Evolutionary conservation across 177 flowering plant genomes (phyloP).

Genomic region (Vitis hybrid): DNA sequence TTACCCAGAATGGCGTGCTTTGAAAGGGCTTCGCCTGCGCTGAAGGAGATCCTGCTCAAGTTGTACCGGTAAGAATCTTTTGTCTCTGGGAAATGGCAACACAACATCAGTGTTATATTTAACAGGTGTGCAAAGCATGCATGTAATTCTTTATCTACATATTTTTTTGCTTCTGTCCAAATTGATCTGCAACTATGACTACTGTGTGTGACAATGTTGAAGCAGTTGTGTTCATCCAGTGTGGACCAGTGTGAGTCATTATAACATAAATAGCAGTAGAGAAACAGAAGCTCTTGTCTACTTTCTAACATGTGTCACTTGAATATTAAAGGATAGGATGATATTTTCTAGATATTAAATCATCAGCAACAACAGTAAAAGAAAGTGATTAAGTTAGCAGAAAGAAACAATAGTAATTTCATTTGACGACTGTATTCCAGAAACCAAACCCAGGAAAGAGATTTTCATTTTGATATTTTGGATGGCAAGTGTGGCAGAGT

Average conservation of each 20-base stretch:
- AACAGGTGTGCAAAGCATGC: neutral
- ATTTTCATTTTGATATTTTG: neutral
- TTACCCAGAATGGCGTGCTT: slow-evolving; percentile 49
- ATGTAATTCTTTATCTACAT: too few species aligned
- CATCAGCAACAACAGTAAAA: neutral
- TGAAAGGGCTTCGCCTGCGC: slow-evolving; percentile 67
- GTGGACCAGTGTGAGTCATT: too few species aligned
- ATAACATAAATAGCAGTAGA: too few species aligned
- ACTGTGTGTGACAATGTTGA: too few species aligned
- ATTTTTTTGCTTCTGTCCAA: too few species aligned
- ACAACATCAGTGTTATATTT: neutral
- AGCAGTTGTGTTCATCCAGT: too few species aligned
- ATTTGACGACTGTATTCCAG: neutral
- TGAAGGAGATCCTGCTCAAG: slow-evolving; percentile 63
- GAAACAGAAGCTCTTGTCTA: too few species aligned
- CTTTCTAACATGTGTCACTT: too few species aligned
- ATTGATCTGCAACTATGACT: too few species aligned
- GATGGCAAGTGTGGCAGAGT: neutral
- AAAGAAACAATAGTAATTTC: neutral
- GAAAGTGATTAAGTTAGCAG: neutral
- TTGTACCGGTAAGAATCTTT: slow-evolving; percentile 42
- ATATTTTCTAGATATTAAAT: too few species aligned
- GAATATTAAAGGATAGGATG: too few species aligned
- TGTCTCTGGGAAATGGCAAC: neutral
- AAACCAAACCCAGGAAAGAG: neutral